Conservation (phyloP, 768 basidiomycete genomes). For the Tylopilus felleus region DNA sequence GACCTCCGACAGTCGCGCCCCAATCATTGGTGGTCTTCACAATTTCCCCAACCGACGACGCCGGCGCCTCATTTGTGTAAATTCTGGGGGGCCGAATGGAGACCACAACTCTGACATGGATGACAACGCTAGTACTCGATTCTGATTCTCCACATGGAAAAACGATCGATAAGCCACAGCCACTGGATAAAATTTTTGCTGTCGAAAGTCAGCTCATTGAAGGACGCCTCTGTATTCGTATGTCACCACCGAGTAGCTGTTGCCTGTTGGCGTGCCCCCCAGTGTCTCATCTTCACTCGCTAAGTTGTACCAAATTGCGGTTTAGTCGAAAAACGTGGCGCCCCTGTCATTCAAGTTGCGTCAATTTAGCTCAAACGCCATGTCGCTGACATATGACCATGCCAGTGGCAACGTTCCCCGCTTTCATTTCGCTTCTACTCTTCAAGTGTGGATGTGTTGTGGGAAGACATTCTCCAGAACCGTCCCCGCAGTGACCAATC, state of each 20-base stretch:
- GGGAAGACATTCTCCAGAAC: neutral
- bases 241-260: neutral
- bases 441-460: neutral
- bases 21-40: too few species aligned
- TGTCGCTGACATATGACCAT: neutral
- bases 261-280: neutral
- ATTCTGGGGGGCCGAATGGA: slow-evolving; percentile 1
- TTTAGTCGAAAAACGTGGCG: neutral
- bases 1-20: neutral
- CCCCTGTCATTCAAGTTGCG: neutral
- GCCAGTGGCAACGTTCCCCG: neutral
- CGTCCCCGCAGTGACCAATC: neutral
- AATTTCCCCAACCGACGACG: neutral
- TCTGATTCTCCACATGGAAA: neutral
- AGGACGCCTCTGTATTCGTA: too few species aligned
- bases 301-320: too few species aligned
- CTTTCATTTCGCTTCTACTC: neutral
- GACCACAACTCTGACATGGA: neutral
- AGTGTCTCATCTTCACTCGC: neutral
- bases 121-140: neutral
- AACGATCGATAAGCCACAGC: neutral
- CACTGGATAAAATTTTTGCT: neutral
- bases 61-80: neutral
- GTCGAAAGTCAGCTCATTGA: neutral
- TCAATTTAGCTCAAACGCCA: neutral